These are phyloP conservation scores for Vaccinium macrocarpon DNA, from an alignment of 148 eudicot genomes.

Conservation along the genomic window DNA sequence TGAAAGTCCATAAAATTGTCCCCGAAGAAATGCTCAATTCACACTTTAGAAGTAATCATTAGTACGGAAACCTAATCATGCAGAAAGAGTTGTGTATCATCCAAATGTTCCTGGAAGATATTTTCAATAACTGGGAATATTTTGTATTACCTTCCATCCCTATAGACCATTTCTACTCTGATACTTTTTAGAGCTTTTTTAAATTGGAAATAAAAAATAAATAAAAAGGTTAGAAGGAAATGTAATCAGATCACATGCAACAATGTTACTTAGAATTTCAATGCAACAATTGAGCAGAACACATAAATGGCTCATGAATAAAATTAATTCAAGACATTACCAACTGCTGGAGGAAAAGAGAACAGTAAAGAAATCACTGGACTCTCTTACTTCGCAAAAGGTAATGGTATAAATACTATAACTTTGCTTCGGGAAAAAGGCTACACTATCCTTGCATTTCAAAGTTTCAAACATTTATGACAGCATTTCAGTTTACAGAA, in stretches of 20 bases:
- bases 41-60: too few species aligned
- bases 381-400: too few species aligned
- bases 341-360: not conserved
- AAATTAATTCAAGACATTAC: not conserved
- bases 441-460: too few species aligned
- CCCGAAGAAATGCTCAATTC: too few species aligned
- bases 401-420: too few species aligned
- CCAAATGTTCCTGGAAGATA: not conserved
- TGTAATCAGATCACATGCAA: not conserved
- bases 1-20: too few species aligned
- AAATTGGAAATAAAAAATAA: slow-evolving; percentile 29
- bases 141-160: slow-evolving; percentile 38
- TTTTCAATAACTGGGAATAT: slow-evolving; percentile 10
- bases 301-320: not conserved
- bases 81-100: not conserved
- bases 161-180: slow-evolving; percentile 34
- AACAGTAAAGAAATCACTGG: too few species aligned
- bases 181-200: slow-evolving; percentile 55
- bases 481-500: too few species aligned
- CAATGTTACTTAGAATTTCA: not conserved
- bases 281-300: not conserved
- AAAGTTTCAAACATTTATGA: too few species aligned
- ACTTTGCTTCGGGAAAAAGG: too few species aligned
- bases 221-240: not conserved
- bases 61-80: too few species aligned